Conservation (phyloP, 148 eudicot species). For the Rheum nobile region DNA sequence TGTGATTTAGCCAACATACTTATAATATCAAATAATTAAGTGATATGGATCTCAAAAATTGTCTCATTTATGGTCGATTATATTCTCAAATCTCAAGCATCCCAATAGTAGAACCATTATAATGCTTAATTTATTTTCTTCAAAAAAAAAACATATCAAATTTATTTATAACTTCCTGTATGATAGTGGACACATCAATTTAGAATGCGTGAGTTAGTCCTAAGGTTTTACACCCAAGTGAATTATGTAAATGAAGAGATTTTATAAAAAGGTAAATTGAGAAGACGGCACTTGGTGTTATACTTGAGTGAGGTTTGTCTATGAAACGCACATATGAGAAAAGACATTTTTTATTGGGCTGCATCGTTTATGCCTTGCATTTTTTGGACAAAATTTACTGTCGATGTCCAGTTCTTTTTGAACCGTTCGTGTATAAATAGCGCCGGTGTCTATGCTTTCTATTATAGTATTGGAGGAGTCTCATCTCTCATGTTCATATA, state of each 20-base stretch:
- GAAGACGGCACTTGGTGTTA: background rate
- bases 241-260: slow-evolving; percentile 1
- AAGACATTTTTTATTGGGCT: background rate
- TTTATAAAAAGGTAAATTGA: background rate
- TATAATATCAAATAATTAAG: no score
- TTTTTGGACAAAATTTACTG: background rate
- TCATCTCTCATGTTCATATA: no score
- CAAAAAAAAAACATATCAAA: no score
- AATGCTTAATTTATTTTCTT: no score
- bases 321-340: background rate
- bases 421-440: background rate
- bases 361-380: background rate
- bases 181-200: background rate
- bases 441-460: no score
- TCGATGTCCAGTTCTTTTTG: background rate
- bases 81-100: background rate
- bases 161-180: no score
- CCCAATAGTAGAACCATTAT: background rate
- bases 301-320: background rate
- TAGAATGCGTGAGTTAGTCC: background rate
- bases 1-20: background rate
- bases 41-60: no score
- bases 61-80: no score
- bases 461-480: no score
- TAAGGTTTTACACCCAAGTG: background rate